These are phyloP conservation scores for Crucibulum laeve DNA, from an alignment of 768 basidiomycete genomes.

Conservation along the genomic window DNA sequence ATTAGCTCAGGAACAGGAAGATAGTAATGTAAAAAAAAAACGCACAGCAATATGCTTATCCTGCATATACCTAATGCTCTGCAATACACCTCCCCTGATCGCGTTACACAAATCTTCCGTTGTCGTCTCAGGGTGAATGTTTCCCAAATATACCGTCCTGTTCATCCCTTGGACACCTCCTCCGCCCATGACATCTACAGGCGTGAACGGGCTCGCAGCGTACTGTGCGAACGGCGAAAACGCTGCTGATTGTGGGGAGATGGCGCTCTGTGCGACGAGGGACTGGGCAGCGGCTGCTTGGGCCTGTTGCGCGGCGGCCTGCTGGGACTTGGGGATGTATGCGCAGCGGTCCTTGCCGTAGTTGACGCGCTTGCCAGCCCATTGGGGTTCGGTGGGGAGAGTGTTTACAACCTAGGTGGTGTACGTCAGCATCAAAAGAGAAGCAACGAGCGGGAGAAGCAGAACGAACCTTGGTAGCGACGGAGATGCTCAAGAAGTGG, in stretches of 20 bases:
- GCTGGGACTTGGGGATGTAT: conserved; percentile 94
- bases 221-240: conserved; percentile 52
- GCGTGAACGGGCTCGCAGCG: conserved; percentile 38
- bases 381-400: conserved; percentile 85
- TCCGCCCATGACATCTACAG: conserved; percentile 37
- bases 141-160: conserved; percentile 92
- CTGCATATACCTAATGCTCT: conserved; percentile 92
- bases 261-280: conserved; percentile 52
- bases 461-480: conserved; percentile 83
- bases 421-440: conserved; percentile 1
- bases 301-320: conserved; percentile 81
- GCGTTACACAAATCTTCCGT: conserved; percentile 95
- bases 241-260: conserved; percentile 25
- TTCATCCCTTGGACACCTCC: conserved; percentile 59
- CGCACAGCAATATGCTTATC: conserved; percentile 96
- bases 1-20: conserved; percentile 2
- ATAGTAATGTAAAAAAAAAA: conserved; percentile 12
- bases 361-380: conserved; percentile 96
- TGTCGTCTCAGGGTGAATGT: conserved; percentile 94
- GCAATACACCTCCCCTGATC: conserved; percentile 93
- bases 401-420: conserved; percentile 80
- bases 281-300: conserved; percentile 84
- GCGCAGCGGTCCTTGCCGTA: conserved; percentile 99
- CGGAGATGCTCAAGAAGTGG: conserved; percentile 92
- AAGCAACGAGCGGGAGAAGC: conserved; percentile 4